Evolutionary conservation across 163 green algal species (phyloP).

Genomic region (Scenedesmus sp.): DNA sequence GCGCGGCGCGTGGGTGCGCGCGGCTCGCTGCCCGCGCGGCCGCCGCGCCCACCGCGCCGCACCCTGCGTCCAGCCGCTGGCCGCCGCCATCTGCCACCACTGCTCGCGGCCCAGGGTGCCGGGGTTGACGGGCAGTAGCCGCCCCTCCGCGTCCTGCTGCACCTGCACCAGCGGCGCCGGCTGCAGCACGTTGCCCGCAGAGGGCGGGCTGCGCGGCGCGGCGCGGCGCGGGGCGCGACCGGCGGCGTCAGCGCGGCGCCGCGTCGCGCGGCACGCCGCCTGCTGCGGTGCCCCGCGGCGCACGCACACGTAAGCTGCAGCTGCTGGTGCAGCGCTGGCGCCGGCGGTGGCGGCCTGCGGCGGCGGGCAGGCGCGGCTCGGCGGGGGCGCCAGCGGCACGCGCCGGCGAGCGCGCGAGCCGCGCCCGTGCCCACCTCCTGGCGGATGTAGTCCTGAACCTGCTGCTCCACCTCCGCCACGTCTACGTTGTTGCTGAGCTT

Average conservation of each 20-base stretch:
- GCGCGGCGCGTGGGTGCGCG: neutral
- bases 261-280: neutral
- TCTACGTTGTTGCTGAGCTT: constrained; percentile 54
- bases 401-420: neutral
- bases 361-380: neutral
- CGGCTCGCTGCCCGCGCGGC: neutral
- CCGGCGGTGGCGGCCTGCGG: constrained; percentile 8
- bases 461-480: constrained; percentile 48
- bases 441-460: constrained; percentile 48
- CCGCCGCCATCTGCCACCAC: constrained; percentile 29
- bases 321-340: neutral
- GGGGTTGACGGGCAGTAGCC: neutral
- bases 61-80: constrained; percentile 29
- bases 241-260: neutral
- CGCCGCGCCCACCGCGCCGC: neutral
- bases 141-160: constrained; percentile 18
- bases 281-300: neutral
- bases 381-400: neutral
- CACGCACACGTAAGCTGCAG: constrained; percentile 25
- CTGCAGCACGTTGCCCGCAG: constrained; percentile 9
- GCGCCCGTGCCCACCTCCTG: constrained; percentile 7
- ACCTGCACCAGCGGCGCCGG: constrained; percentile 8
- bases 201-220: neutral
- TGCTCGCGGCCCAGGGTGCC: constrained; percentile 3
- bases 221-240: neutral